Conservation (phyloP, 345 rosid species). For the Tarenaya hassleriana region DNA sequence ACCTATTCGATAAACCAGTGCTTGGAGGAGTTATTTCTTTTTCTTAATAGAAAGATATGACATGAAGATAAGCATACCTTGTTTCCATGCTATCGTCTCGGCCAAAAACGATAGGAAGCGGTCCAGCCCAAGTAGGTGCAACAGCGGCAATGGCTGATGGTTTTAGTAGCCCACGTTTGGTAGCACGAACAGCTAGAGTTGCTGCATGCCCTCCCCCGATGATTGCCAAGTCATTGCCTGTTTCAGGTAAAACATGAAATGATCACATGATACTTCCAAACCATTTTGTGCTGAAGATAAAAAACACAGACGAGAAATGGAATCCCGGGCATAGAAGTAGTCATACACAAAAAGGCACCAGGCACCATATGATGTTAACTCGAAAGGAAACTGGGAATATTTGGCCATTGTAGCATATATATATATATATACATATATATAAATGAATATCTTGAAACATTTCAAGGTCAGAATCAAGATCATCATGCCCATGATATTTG, state of each 20-base stretch:
- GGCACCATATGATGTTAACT: not conserved
- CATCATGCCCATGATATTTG: not conserved
- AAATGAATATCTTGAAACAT: not conserved
- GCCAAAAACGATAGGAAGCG: constrained; percentile 86
- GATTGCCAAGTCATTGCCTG: constrained; percentile 55
- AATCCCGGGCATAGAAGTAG: not conserved
- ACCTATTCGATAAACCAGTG: constrained; percentile 36
- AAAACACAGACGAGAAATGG: not conserved
- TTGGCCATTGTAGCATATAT: not conserved
- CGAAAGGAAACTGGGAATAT: no score
- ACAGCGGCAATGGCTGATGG: constrained; percentile 80
- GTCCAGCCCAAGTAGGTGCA: constrained; percentile 96
- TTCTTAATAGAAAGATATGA: not conserved
- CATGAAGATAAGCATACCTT: constrained; percentile 44
- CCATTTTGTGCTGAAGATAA: not conserved
- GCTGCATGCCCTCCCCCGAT: constrained; percentile 95
- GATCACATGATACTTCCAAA: constrained; percentile 18
- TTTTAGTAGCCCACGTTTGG: constrained; percentile 64
- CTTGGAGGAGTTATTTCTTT: constrained; percentile 5
- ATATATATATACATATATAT: not conserved
- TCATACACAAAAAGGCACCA: constrained; percentile 7
- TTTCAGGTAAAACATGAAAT: constrained; percentile 2
- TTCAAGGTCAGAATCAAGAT: not conserved
- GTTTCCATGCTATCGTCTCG: constrained; percentile 81
- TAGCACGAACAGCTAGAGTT: constrained; percentile 60